phyloP scores from a whole-genome alignment of 2,329 filamentous ascomycete species.

The Chrysoporthe cubensis region DNA sequence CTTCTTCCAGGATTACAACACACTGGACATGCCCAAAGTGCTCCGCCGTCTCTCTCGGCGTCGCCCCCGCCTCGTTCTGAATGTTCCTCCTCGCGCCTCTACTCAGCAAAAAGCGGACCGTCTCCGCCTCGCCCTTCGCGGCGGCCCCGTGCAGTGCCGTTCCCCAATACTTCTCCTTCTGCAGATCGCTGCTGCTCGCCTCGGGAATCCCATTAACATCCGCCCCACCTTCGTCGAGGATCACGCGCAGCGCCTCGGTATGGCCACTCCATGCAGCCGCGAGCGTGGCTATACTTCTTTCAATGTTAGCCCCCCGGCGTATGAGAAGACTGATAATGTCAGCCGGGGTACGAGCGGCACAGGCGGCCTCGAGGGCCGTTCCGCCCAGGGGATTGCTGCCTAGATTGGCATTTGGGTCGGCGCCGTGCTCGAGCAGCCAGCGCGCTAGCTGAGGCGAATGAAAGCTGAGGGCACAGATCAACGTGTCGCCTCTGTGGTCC shows the following conservation, averaged over 20 bases:
- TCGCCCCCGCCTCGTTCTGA: conserved; percentile 8
- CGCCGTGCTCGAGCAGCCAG: conserved; percentile 8
- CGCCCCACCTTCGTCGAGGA: conserved; percentile 1
- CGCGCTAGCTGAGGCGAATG: background rate
- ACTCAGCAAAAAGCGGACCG: background rate
- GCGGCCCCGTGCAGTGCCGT: conserved; percentile 5
- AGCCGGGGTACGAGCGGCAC: background rate
- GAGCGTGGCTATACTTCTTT: background rate
- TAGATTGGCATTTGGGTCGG: background rate
- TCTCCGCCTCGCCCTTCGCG: background rate
- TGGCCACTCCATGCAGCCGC: conserved; percentile 11
- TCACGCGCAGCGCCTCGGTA: conserved; percentile 4
- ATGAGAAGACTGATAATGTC: conserved; percentile 8
- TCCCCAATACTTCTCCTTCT: background rate
- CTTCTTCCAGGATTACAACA: background rate
- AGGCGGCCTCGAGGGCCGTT: conserved; percentile 16
- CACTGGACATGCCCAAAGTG: background rate
- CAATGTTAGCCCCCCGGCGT: background rate
- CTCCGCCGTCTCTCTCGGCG: conserved; percentile 4
- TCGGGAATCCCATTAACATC: conserved; percentile 2
- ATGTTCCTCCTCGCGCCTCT: conserved; percentile 7
- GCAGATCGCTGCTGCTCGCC: background rate
- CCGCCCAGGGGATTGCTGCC: conserved; percentile 1
- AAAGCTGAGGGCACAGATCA: conserved; percentile 1
- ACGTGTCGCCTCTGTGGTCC: conserved; percentile 2